phyloP scores from a whole-genome alignment of 768 basidiomycete genomes.

The Lactarius quietus region DNA sequence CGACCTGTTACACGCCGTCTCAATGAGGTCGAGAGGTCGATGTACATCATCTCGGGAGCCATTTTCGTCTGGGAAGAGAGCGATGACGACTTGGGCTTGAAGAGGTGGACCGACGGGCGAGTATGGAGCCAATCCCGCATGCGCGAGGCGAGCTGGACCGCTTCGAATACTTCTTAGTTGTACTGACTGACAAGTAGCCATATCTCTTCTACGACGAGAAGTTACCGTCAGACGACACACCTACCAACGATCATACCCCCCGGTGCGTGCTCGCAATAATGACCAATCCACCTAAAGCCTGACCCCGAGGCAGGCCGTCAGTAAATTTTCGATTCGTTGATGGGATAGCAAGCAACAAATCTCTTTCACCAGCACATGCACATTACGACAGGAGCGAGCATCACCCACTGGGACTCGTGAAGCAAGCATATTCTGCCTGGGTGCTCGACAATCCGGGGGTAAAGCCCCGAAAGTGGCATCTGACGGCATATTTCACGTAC shows the following conservation, averaged over 20 bases:
- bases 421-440: constrained; percentile 71
- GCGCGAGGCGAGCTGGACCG: constrained; percentile 44
- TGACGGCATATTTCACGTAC: constrained; percentile 48
- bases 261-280: constrained; percentile 34
- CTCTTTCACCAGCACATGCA: constrained; percentile 50
- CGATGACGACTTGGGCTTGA: constrained; percentile 61
- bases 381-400: constrained; percentile 54
- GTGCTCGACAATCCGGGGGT: constrained; percentile 44
- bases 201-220: constrained; percentile 70
- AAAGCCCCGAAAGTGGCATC: constrained; percentile 60
- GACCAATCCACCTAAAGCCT: constrained; percentile 8
- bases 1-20: constrained; percentile 51
- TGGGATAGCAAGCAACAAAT: constrained; percentile 46
- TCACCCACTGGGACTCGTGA: constrained; percentile 56
- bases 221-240: constrained; percentile 43
- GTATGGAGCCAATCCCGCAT: constrained; percentile 67
- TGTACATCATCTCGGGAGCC: constrained; percentile 54
- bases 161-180: constrained; percentile 4
- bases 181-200: constrained; percentile 39
- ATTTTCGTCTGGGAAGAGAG: constrained; percentile 71
- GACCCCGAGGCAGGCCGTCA: constrained; percentile 27
- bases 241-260: constrained; percentile 36
- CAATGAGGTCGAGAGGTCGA: constrained; percentile 57
- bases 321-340: constrained; percentile 49
- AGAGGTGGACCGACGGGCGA: constrained; percentile 69